Evolutionary conservation across 2,329 filamentous ascomycete species (phyloP), one percentile per base, ranked within the genome.

Genomic region (Fusarium poae): DNA sequence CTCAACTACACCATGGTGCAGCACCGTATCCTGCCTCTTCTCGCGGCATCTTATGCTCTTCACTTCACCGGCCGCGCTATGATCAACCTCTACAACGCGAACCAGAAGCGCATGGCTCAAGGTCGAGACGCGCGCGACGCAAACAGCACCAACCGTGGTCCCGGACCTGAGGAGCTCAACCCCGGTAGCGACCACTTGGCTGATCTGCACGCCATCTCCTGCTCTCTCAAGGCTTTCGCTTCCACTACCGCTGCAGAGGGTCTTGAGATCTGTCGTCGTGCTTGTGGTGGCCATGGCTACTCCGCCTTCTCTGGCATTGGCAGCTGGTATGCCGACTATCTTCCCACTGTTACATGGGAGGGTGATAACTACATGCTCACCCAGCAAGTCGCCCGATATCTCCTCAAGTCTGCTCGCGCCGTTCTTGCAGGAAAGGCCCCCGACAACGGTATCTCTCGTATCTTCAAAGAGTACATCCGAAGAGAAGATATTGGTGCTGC

Each of bases 351-450:
- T 6, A 92, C 90, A 12, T 92, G 89, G 89, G 91, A 93, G 77
- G 91, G 91, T 44, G 91, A 93, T 81, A 93, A 92, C 82, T 93
- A 92, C 82, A 93, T 94, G 91, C 82, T 94, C 62, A 92, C 90
- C 12, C 91, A 94, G 78, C 91, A 94, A 80, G 91, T 93, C 4
- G 89, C 90, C 4, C 86, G 91, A 60, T 93, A 93, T 74, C 86
- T 94, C 45, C 85, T 94, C 68, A 94, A 93, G 84, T 88, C 91
- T 5, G 91, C 91, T 0, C 89, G 91, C 42, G 84, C 87, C 2
- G 91, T 93, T 0, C 80, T 92, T n/a, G 82, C 85, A 16, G 88
- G 88, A 68, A 86, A 89, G 64, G 83, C 86, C 3, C 53, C 68
- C 1, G 68, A 75, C 7, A 75, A 74, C 32, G 65, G 71, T 18